phyloP scores from a whole-genome alignment of 2,329 filamentous ascomycete genomes.

The Claviceps spartinae region DNA sequence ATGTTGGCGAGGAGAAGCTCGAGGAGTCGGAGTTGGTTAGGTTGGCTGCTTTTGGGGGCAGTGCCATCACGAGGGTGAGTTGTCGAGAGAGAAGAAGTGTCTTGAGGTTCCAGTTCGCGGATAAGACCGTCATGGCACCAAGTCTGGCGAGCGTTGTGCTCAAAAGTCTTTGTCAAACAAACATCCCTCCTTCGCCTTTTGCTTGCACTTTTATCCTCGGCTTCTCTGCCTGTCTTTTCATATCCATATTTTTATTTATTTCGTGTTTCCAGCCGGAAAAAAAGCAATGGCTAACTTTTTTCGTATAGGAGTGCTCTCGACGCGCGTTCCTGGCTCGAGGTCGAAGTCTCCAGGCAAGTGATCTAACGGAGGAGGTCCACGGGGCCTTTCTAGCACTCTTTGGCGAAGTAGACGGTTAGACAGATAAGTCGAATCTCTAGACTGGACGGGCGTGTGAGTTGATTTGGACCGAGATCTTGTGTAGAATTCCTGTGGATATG shows the following conservation, averaged over 20 bases:
- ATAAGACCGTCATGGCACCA: too few relatives aligned
- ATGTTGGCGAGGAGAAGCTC: slow-evolving; percentile 32
- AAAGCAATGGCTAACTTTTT: neutral
- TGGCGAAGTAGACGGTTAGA: slow-evolving; percentile 47
- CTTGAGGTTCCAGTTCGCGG: too few relatives aligned
- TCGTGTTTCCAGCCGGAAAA: neutral
- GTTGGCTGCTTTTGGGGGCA: slow-evolving; percentile 75
- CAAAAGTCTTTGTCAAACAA: too few relatives aligned
- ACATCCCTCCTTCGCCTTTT: too few relatives aligned
- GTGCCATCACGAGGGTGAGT: slow-evolving; percentile 67
- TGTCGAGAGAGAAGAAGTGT: neutral
- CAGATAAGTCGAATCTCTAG: slow-evolving; percentile 22
- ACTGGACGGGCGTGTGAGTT: neutral
- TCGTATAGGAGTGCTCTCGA: slow-evolving; percentile 58
- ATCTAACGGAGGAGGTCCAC: slow-evolving; percentile 84
- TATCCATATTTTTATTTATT: too few relatives aligned
- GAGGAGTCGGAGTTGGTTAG: slow-evolving; percentile 49
- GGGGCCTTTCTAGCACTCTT: slow-evolving; percentile 67
- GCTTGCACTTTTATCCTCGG: too few relatives aligned
- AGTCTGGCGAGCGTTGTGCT: too few relatives aligned
- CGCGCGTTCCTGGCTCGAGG: slow-evolving; percentile 78
- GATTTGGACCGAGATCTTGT: neutral
- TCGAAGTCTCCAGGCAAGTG: slow-evolving; percentile 79
- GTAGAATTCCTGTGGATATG: too few relatives aligned
- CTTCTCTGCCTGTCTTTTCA: too few relatives aligned